Evolutionary conservation across 1,284 basidiomycete species (phyloP).

Genomic region (Xanthoconium separans): DNA sequence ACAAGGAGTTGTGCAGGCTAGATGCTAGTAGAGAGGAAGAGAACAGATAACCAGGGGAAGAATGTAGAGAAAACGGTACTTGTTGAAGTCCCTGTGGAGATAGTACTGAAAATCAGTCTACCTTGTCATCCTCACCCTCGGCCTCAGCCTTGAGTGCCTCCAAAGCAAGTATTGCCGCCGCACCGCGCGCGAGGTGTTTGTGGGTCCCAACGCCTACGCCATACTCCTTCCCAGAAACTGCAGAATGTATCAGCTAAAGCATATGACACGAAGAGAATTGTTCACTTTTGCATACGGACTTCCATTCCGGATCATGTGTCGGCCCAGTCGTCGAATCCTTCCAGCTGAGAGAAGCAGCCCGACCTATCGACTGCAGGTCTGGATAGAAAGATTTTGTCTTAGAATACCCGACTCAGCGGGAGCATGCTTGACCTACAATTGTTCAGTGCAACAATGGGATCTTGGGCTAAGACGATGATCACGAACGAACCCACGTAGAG

Average conservation of each 20-base stretch:
- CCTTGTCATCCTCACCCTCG: constrained; percentile 17
- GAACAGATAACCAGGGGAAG: constrained; percentile 7
- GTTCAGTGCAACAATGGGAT: constrained; percentile 42
- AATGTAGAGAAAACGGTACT: not conserved
- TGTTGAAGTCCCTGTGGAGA: not conserved
- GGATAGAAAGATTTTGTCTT: constrained; percentile 1
- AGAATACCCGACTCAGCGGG: not conserved
- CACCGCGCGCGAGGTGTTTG: constrained; percentile 54
- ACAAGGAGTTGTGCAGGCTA: not conserved
- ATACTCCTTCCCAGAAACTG: constrained; percentile 31
- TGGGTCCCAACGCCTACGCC: constrained; percentile 37
- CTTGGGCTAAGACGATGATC: constrained; percentile 26
- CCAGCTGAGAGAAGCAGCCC: constrained; percentile 51
- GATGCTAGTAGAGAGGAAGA: not conserved
- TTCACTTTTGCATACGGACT: constrained; percentile 57
- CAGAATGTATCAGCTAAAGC: constrained; percentile 14
- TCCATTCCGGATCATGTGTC: constrained; percentile 54
- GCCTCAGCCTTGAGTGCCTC: constrained; percentile 24
- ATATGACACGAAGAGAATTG: constrained; percentile 7
- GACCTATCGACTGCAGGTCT: constrained; percentile 54
- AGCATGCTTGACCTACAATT: constrained; percentile 36
- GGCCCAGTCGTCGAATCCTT: constrained; percentile 46
- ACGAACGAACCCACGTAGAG: not conserved
- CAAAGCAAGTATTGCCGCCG: constrained; percentile 53
- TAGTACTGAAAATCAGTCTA: not conserved